Conservation (phyloP, 257 asterid species). For the Solanum lycopersicoides region DNA sequence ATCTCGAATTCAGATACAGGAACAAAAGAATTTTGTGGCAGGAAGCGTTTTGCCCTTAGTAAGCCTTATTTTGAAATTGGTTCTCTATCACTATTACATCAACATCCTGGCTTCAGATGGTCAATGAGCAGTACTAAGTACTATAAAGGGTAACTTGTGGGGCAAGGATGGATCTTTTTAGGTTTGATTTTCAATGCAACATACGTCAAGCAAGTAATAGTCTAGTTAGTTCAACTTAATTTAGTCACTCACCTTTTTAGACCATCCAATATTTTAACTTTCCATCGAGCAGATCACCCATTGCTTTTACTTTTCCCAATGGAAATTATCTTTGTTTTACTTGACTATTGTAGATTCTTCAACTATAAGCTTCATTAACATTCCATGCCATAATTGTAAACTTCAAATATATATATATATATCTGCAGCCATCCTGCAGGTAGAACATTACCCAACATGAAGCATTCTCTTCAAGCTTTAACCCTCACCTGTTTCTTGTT, state of each 20-base stretch:
- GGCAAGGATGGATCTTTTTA: not conserved
- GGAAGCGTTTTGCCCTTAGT: not conserved
- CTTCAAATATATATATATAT: not conserved
- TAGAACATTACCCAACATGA: constrained; percentile 1
- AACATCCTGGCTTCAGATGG: not conserved
- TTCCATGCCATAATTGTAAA: not conserved
- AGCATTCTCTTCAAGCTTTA: constrained; percentile 11
- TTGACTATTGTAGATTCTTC: not conserved
- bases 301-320: constrained; percentile 3
- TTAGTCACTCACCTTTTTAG: constrained; percentile 1
- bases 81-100: not conserved
- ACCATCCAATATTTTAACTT: not conserved
- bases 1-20: not conserved
- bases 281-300: constrained; percentile 13
- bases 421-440: not conserved
- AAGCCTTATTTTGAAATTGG: not conserved
- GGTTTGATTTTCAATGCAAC: constrained; percentile 7
- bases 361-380: not conserved
- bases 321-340: not conserved
- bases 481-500: constrained; percentile 19
- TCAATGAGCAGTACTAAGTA: not conserved
- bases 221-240: constrained; percentile 1
- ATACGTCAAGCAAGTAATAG: not conserved
- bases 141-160: constrained; percentile 2
- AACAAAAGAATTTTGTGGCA: not conserved